A percentile compares a stretch with the other conserved stretches of the same genome.
phyloP scores from a whole-genome alignment of 2,329 filamentous ascomycete genomes.

The Aspergillus transmontanensis region DNA sequence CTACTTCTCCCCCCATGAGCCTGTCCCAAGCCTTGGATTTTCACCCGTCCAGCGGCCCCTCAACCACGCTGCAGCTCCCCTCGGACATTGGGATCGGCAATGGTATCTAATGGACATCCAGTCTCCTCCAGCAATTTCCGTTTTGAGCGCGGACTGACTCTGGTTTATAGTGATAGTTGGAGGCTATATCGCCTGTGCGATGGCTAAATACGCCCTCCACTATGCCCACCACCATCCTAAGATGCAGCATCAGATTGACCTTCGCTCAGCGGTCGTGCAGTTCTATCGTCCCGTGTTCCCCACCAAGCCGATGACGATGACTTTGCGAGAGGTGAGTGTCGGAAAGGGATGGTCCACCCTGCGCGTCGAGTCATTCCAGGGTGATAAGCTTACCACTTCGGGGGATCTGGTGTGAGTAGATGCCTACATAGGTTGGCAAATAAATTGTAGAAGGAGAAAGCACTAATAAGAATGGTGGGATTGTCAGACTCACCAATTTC shows the following conservation, averaged over 20 bases:
- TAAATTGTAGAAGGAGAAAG: background rate
- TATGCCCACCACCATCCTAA: background rate
- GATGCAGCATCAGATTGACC: background rate
- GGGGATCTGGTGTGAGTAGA: background rate
- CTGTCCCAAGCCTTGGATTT: too few species aligned
- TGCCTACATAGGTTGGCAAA: background rate
- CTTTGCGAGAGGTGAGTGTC: background rate
- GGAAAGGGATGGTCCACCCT: background rate
- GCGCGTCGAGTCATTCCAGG: slow-evolving; percentile 4
- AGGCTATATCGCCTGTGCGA: background rate
- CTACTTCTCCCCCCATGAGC: too few species aligned
- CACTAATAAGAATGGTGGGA: background rate
- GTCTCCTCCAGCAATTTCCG: too few species aligned
- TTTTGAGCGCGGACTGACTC: too few species aligned
- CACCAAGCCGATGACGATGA: background rate
- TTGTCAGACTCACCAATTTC: background rate
- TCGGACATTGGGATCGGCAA: too few species aligned
- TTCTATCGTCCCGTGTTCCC: slow-evolving; percentile 4
- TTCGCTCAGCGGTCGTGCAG: background rate
- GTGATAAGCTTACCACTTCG: background rate
- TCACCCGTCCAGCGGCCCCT: too few species aligned
- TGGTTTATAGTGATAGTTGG: background rate
- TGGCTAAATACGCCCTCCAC: background rate
- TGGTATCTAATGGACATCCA: too few species aligned
- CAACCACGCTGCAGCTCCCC: too few species aligned